Base-by-base conservation (phyloP, 2,329 filamentous ascomycete species). In the Polytolypa hystricis region DNA sequence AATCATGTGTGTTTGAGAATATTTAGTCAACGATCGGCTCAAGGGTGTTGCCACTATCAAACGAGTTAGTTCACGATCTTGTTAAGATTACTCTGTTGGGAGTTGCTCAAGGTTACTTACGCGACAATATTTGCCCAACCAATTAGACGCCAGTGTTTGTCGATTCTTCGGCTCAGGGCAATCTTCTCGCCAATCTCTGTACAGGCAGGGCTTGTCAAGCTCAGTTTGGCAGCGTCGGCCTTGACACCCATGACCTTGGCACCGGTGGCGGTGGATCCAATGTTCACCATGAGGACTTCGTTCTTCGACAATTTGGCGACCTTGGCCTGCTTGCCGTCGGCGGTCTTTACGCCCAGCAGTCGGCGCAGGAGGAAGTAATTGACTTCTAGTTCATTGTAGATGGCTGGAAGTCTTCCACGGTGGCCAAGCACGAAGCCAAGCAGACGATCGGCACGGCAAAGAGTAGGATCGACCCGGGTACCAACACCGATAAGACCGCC, bases 211-310 rank as follows among this genome's bases (percentile, higher is more conserved):
- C 79, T 89, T 43, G 87, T 96, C 51, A 98, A 71, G 42, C 84
- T 81, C 48, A 98, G 74, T 71, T 95, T 95, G 40, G 91, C 91
- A 40, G 87, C 89, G 74, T 98, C 91, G 56, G 89, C 87, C 75
- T 91, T 95, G 58, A 96, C 93, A 54, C 85, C 89, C 41, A 91
- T 77, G 37, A 98, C 85, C 77, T 96, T 98, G 49, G 91, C 91
- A 64, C 91, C 91, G 10, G 89, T 95, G 31, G 91, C 93, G 7
- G 89, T 96, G 25, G 85, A 94, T 44, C 91, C 91, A 58, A 98
- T 98, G 72, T 98, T 98, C 48, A 98, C 91, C 91, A 98, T 96
- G 65, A 98, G 81, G 55, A 96, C 86, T 65, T 98, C 91, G 67
- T 94, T 95, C 79, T 96, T 98, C 40, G 86, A 73, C 47, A 98